Percentiles rank a stretch among this genome's conserved stretches.
Conservation (phyloP, 2,329 filamentous ascomycete species). For the Fusarium mexicanum region DNA sequence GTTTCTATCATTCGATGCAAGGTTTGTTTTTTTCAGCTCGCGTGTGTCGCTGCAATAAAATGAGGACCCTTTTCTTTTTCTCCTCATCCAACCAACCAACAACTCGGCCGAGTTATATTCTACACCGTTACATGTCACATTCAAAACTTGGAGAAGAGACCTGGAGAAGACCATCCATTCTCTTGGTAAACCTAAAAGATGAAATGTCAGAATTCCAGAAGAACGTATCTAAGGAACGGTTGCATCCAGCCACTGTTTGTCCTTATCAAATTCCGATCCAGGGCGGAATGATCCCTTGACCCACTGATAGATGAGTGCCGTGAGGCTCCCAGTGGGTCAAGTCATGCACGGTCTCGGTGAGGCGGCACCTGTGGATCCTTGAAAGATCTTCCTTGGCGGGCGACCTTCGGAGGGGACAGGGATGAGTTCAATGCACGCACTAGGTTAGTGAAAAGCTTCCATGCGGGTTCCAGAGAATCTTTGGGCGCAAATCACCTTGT, state of each 20-base stretch:
- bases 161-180: background rate
- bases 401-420: slow-evolving; percentile 1
- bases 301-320: slow-evolving; percentile 20
- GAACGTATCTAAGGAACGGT: background rate
- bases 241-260: background rate
- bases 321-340: slow-evolving; percentile 15
- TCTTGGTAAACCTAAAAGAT: background rate
- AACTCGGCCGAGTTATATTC: background rate
- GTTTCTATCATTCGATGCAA: slow-evolving; percentile 10
- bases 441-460: slow-evolving; percentile 5
- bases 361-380: slow-evolving; percentile 3
- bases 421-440: slow-evolving; percentile 1
- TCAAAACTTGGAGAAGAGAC: background rate
- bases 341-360: slow-evolving; percentile 13
- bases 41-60: background rate
- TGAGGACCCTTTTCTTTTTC: background rate
- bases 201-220: background rate
- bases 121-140: background rate
- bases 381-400: slow-evolving; percentile 18
- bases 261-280: background rate
- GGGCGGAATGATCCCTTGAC: background rate
- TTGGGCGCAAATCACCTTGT: background rate
- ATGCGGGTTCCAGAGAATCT: background rate
- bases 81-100: background rate
- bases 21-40: background rate